These are phyloP conservation scores for Piper betle DNA, from an alignment of 164 flowering plant species.

Conservation along the genomic window DNA sequence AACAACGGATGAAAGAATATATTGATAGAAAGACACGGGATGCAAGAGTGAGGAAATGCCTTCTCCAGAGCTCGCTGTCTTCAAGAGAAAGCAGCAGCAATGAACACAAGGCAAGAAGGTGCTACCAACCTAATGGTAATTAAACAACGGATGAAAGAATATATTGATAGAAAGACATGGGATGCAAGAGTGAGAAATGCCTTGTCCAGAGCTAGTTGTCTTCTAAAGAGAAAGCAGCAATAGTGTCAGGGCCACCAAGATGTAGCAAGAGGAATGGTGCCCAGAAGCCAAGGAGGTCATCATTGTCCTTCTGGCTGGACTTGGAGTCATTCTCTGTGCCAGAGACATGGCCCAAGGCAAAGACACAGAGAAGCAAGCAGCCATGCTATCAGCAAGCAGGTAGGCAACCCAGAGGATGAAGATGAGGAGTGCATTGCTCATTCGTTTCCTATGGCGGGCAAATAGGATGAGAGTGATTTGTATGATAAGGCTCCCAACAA, in stretches of 20 bases:
- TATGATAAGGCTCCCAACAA: slow-evolving; percentile 14
- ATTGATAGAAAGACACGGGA: neutral
- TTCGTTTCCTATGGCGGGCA: slow-evolving; percentile 20
- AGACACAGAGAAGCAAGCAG: no score
- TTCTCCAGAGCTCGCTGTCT: slow-evolving; percentile 41
- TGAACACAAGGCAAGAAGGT: neutral
- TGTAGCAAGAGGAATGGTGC: slow-evolving; percentile 45
- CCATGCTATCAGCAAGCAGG: no score
- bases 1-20: neutral
- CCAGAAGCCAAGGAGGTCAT: slow-evolving; percentile 34
- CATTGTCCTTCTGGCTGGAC: neutral
- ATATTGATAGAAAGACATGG: no score
- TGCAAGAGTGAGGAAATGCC: slow-evolving; percentile 19
- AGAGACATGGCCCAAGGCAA: no score
- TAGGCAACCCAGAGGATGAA: no score
- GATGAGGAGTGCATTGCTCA: neutral
- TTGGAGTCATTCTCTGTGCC: no score
- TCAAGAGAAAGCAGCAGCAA: slow-evolving; percentile 40
- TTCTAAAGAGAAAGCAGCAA: slow-evolving; percentile 42
- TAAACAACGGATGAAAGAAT: no score
- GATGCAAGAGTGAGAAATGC: slow-evolving; percentile 12
- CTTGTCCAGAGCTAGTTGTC: slow-evolving; percentile 45
- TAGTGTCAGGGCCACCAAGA: slow-evolving; percentile 56
- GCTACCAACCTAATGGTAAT: no score
- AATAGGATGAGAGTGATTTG: slow-evolving; percentile 14